These are phyloP conservation scores for Globisporangium heterothallicum DNA, from an alignment of 352 stramenopile genomes.

Conservation along the genomic window DNA sequence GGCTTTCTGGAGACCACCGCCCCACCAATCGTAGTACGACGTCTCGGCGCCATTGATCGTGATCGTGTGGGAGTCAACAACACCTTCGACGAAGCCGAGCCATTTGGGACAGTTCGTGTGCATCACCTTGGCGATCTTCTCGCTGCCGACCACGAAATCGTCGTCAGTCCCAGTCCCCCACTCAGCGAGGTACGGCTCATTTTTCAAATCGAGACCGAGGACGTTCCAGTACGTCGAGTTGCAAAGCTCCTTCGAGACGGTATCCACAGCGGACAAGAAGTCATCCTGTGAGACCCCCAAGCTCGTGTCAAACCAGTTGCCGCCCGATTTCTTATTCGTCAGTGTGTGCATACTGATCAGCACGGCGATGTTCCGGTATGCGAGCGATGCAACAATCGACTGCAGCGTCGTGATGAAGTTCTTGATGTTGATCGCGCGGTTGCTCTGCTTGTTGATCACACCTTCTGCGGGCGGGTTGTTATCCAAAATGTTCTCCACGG, in stretches of 20 bases:
- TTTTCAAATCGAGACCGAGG: slow-evolving; percentile 78
- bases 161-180: slow-evolving; percentile 61
- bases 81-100: slow-evolving; percentile 75
- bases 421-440: slow-evolving; percentile 67
- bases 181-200: slow-evolving; percentile 58
- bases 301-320: slow-evolving; percentile 56
- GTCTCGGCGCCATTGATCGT: slow-evolving; percentile 38
- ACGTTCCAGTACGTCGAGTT: slow-evolving; percentile 72
- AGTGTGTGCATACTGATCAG: slow-evolving; percentile 73
- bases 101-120: slow-evolving; percentile 64
- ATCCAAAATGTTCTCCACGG: slow-evolving; percentile 58
- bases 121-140: slow-evolving; percentile 79
- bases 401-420: slow-evolving; percentile 69
- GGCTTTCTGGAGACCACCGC: slow-evolving; percentile 62
- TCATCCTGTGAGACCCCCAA: slow-evolving; percentile 46
- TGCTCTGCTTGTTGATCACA: slow-evolving; percentile 64
- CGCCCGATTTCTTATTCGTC: slow-evolving; percentile 45
- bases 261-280: slow-evolving; percentile 54
- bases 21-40: slow-evolving; percentile 83
- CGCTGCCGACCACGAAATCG: slow-evolving; percentile 60
- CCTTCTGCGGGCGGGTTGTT: slow-evolving; percentile 53
- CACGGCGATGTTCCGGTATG: slow-evolving; percentile 67
- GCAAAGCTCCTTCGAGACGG: slow-evolving; percentile 57
- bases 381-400: slow-evolving; percentile 61
- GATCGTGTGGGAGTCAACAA: slow-evolving; percentile 41